These are phyloP conservation scores for Crepidotus variabilis DNA, from an alignment of 768 basidiomycete genomes.

Conservation along the genomic window DNA sequence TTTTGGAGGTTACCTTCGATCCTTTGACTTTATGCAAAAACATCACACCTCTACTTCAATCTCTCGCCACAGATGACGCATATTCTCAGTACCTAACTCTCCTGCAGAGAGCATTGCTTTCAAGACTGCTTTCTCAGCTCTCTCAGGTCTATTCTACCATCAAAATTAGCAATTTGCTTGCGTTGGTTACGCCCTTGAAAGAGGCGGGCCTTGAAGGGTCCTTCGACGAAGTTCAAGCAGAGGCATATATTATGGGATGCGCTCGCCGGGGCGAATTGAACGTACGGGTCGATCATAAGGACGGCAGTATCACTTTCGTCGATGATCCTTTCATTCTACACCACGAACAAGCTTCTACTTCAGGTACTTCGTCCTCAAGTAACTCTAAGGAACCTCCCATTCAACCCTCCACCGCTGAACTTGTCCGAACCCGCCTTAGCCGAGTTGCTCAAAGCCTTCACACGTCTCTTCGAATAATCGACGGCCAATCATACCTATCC, in stretches of 20 bases:
- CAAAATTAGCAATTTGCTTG: constrained; percentile 71
- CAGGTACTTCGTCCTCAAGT: constrained; percentile 15
- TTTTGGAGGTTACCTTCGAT: constrained; percentile 91
- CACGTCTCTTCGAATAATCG: constrained; percentile 58
- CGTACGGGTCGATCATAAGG: constrained; percentile 86
- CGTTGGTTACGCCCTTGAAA: constrained; percentile 74
- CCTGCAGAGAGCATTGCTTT: constrained; percentile 86
- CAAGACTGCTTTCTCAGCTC: constrained; percentile 86
- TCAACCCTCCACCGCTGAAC: constrained; percentile 68
- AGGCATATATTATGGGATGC: constrained; percentile 92
- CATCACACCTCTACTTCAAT: constrained; percentile 73
- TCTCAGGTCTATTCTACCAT: constrained; percentile 90
- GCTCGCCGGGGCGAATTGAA: constrained; percentile 82
- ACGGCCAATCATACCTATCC: constrained; percentile 37
- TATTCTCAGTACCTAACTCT: constrained; percentile 87
- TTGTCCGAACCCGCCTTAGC: constrained; percentile 76
- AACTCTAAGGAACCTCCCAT: constrained; percentile 34
- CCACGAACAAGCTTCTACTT: constrained; percentile 32
- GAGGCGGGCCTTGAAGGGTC: constrained; percentile 46
- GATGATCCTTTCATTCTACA: constrained; percentile 64
- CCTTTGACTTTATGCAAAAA: constrained; percentile 80
- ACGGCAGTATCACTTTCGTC: constrained; percentile 79
- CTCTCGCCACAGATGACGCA: constrained; percentile 49
- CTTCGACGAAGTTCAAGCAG: constrained; percentile 75
- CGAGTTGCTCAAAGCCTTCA: constrained; percentile 72